A percentile compares a stretch with the other conserved stretches of the same genome.
These are phyloP conservation scores for Eucalyptus globulus DNA, from an alignment of 345 rosid genomes.

Conservation along the genomic window DNA sequence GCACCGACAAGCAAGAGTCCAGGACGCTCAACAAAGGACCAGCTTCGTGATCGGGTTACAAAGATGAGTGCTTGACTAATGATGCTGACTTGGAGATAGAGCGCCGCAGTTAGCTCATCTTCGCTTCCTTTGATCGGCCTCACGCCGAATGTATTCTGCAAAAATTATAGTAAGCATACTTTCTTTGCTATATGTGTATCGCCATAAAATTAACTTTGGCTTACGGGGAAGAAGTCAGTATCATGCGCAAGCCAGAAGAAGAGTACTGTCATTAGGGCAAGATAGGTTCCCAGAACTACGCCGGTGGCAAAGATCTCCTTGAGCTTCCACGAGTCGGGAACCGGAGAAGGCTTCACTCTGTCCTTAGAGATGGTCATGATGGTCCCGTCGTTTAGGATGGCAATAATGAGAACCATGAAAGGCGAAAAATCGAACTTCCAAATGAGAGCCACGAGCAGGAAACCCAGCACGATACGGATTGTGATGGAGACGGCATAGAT, in stretches of 20 bases:
- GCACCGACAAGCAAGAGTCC: conserved; percentile 11
- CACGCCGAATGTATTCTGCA: conserved; percentile 15
- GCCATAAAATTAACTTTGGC: neutral
- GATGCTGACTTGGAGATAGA: conserved; percentile 25
- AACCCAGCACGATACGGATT: conserved; percentile 23
- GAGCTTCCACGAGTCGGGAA: conserved; percentile 27
- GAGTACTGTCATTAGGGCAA: conserved; percentile 15
- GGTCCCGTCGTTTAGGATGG: conserved; percentile 25
- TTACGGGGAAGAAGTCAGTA: conserved; percentile 14
- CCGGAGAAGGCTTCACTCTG: conserved; percentile 24
- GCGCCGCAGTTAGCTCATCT: conserved; percentile 16
- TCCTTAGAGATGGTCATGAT: conserved; percentile 32
- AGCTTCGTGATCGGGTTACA: conserved; percentile 22
- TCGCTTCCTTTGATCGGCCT: neutral
- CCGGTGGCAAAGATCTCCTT: conserved; percentile 26
- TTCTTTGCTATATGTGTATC: neutral
- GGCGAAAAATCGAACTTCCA: conserved; percentile 28
- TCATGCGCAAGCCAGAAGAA: conserved; percentile 21
- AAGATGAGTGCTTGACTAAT: conserved; percentile 27
- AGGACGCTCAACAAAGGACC: conserved; percentile 18
- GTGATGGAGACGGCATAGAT: conserved; percentile 30
- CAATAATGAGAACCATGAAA: conserved; percentile 33
- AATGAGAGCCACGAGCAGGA: conserved; percentile 14
- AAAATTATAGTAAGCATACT: neutral
- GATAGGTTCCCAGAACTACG: conserved; percentile 9